Percentiles rank a stretch among this genome's conserved stretches.
phyloP scores from a whole-genome alignment of 1,284 basidiomycete genomes.

The Exobasidium cylindrosporum region DNA sequence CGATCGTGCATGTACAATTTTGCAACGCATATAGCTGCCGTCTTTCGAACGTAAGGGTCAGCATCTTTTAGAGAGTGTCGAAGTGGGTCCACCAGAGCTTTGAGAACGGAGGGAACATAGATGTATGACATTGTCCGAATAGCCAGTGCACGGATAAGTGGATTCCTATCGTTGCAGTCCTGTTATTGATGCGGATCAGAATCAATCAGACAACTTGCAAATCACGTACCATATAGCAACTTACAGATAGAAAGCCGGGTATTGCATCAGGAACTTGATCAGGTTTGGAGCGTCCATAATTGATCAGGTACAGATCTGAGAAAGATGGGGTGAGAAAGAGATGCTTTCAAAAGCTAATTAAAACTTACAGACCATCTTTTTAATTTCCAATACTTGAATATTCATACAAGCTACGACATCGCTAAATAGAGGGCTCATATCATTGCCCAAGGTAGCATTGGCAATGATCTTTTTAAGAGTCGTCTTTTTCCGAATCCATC shows the following conservation, averaged over 20 bases:
- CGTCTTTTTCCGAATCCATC: slow-evolving; percentile 45
- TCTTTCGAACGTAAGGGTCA: slow-evolving; percentile 94
- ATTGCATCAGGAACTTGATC: slow-evolving; percentile 84
- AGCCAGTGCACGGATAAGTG: slow-evolving; percentile 83
- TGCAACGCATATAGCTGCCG: slow-evolving; percentile 84
- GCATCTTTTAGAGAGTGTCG: slow-evolving; percentile 82
- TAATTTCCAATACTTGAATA: slow-evolving; percentile 88
- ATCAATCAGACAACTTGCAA: not conserved
- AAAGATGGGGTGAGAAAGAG: slow-evolving; percentile 2
- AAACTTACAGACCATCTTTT: slow-evolving; percentile 70
- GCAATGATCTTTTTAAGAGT: slow-evolving; percentile 55
- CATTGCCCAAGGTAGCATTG: slow-evolving; percentile 61
- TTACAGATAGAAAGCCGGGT: slow-evolving; percentile 73
- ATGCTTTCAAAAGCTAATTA: not conserved
- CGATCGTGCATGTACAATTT: slow-evolving; percentile 85
- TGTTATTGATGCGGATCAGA: no score
- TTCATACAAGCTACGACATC: slow-evolving; percentile 85
- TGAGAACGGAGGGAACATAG: slow-evolving; percentile 61
- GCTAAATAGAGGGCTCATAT: slow-evolving; percentile 81
- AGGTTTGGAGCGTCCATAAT: slow-evolving; percentile 82
- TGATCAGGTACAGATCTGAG: slow-evolving; percentile 68
- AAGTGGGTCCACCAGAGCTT: slow-evolving; percentile 76
- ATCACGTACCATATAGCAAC: not conserved
- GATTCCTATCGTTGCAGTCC: slow-evolving; percentile 86
- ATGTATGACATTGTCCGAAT: slow-evolving; percentile 97